Conservation (phyloP, 768 basidiomycete genomes). For the Suillus lakei region DNA sequence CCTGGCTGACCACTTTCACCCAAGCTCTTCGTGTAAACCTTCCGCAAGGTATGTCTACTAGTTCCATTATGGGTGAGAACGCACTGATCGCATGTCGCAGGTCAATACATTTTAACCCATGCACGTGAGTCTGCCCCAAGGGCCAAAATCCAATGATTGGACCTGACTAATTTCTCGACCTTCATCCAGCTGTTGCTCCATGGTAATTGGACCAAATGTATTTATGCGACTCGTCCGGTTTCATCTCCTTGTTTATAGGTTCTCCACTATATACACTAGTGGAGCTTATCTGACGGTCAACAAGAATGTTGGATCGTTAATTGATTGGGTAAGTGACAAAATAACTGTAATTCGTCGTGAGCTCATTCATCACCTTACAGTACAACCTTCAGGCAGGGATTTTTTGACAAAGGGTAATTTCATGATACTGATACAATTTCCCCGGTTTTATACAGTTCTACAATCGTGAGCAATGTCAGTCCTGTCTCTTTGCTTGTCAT, state of each 20-base stretch:
- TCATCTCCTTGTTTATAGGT: slow-evolving; percentile 26
- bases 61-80: neutral
- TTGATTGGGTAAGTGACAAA: slow-evolving; percentile 44
- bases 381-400: slow-evolving; percentile 19
- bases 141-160: slow-evolving; percentile 15
- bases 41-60: slow-evolving; percentile 21
- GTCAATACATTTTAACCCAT: slow-evolving; percentile 39
- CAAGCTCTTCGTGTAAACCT: slow-evolving; percentile 33
- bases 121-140: slow-evolving; percentile 42
- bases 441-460: slow-evolving; percentile 44
- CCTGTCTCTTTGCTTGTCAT: neutral
- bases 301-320: slow-evolving; percentile 44
- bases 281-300: slow-evolving; percentile 45
- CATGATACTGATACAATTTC: neutral
- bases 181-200: slow-evolving; percentile 44
- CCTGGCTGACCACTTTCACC: slow-evolving; percentile 40
- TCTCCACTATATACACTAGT: slow-evolving; percentile 40
- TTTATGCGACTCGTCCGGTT: neutral
- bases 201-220: slow-evolving; percentile 30
- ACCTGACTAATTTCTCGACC: neutral
- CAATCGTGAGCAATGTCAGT: slow-evolving; percentile 28
- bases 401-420: neutral
- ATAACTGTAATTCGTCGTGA: neutral
- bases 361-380: slow-evolving; percentile 3
- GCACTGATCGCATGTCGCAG: neutral